Conservation (phyloP, 768 basidiomycete species). For the Cystofilobasidium ferigula region DNA sequence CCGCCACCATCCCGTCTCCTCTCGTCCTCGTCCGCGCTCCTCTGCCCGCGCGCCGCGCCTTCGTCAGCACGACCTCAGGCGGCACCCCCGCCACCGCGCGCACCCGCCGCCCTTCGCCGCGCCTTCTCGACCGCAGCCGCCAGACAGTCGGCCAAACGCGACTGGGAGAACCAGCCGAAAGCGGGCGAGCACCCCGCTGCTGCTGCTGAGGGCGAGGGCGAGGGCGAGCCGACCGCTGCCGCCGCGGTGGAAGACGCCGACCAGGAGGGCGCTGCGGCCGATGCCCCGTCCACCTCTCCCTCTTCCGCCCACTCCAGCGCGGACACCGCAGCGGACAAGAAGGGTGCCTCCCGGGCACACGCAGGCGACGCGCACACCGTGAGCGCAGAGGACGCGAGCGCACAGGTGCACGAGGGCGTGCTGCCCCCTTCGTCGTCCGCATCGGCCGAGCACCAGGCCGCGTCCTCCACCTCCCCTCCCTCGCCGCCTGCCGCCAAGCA, state of each 20-base stretch:
- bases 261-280: neutral
- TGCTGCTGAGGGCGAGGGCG: neutral
- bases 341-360: neutral
- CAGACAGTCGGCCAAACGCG: constrained; percentile 2
- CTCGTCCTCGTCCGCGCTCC: neutral
- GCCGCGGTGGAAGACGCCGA: no score
- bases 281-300: no score
- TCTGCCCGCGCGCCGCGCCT: neutral
- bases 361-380: neutral
- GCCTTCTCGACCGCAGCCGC: neutral
- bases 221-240: neutral
- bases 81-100: neutral
- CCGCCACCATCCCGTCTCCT: neutral
- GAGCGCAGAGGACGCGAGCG: neutral
- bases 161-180: neutral
- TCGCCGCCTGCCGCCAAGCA: neutral
- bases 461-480: constrained; percentile 1
- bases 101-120: neutral
- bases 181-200: neutral
- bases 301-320: no score
- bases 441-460: neutral
- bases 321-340: no score
- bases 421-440: neutral
- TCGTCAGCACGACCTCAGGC: neutral
- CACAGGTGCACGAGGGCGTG: neutral